Conservation (phyloP, 441 rosid genomes). For the Geranium incanum region DNA sequence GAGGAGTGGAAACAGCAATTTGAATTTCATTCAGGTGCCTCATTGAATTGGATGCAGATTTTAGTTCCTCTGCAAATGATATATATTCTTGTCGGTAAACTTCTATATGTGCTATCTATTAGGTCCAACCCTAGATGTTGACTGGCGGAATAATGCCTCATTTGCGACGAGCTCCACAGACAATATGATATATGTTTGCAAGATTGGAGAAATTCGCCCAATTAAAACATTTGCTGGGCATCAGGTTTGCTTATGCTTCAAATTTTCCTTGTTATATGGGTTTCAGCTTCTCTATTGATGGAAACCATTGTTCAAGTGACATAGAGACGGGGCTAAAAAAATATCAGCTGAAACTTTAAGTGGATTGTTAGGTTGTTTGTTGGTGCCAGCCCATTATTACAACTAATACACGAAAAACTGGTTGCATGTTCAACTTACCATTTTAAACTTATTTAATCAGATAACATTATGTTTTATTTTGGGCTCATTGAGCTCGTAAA, state of each 20-base stretch:
- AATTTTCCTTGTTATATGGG: constrained; percentile 7
- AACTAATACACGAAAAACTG: background rate
- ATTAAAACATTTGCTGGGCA: constrained; percentile 81
- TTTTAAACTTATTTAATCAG: no score
- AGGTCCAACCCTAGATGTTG: constrained; percentile 99
- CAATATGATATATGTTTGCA: constrained; percentile 88
- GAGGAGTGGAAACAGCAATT: constrained; percentile 94
- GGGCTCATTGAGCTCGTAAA: background rate
- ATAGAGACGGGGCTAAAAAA: background rate
- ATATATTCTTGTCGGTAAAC: background rate
- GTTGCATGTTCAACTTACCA: background rate
- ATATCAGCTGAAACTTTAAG: background rate
- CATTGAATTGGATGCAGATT: constrained; percentile 13
- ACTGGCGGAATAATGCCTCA: constrained; percentile 93
- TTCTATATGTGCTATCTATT: constrained; percentile 15
- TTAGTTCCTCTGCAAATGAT: background rate
- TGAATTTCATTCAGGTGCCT: constrained; percentile 77
- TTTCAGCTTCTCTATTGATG: constrained; percentile 6
- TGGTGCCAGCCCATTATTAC: background rate
- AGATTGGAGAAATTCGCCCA: constrained; percentile 77
- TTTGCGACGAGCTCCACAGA: constrained; percentile 96
- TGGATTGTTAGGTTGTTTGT: background rate
- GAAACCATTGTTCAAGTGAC: background rate
- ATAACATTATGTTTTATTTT: background rate
- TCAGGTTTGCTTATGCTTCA: constrained; percentile 49